Conservation (phyloP, 768 basidiomycete genomes). For the Boletus fagicola region DNA sequence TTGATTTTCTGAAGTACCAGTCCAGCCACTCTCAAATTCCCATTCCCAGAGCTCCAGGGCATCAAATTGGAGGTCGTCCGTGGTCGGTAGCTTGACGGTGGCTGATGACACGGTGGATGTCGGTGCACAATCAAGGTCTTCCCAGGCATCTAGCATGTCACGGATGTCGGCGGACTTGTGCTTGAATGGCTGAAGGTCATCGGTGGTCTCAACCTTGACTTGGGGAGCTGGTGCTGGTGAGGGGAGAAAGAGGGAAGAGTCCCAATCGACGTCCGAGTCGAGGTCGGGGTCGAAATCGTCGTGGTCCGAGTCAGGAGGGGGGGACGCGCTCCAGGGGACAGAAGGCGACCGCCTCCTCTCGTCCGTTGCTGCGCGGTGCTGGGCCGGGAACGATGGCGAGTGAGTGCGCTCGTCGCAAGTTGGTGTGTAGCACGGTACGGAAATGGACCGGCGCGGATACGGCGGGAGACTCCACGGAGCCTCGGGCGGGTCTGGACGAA, state of each 20-base stretch:
- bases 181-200: slow-evolving; percentile 44
- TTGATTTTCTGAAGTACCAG: slow-evolving; percentile 11
- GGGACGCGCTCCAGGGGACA: slow-evolving; percentile 58
- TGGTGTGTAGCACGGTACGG: slow-evolving; percentile 55
- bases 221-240: slow-evolving; percentile 20
- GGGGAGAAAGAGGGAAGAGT: slow-evolving; percentile 36
- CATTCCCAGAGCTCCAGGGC: slow-evolving; percentile 39
- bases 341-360: slow-evolving; percentile 57
- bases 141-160: slow-evolving; percentile 69
- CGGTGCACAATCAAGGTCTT: slow-evolving; percentile 48
- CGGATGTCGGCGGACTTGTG: slow-evolving; percentile 62
- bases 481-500: slow-evolving; percentile 28
- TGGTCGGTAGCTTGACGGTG: slow-evolving; percentile 29
- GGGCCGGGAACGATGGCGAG: slow-evolving; percentile 27
- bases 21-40: slow-evolving; percentile 34
- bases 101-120: slow-evolving; percentile 28
- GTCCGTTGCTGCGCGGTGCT: slow-evolving; percentile 19
- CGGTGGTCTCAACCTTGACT: slow-evolving; percentile 22
- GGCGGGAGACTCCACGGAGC: slow-evolving; percentile 52
- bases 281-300: slow-evolving; percentile 49
- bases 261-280: slow-evolving; percentile 60
- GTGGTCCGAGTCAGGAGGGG: slow-evolving; percentile 62
- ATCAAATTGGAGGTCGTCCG: slow-evolving; percentile 45
- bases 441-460: slow-evolving; percentile 56
- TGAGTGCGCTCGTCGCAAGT: slow-evolving; percentile 37